These are phyloP conservation scores for Xerocomus brunneocitrinus DNA, from an alignment of 768 basidiomycete genomes.

Conservation along the genomic window DNA sequence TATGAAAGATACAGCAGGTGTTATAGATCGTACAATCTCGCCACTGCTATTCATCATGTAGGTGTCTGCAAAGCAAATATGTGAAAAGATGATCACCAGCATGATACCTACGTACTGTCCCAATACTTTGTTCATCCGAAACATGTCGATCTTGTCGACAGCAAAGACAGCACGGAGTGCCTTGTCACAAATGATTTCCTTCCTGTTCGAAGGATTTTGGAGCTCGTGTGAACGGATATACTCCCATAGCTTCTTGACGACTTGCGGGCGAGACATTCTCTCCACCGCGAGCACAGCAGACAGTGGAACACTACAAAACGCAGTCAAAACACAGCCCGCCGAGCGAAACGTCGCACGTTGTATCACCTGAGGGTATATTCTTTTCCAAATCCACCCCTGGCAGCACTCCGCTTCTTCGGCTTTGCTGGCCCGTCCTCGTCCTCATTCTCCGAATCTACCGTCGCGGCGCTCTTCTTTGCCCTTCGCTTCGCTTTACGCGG, in stretches of 20 bases:
- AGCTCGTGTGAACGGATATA: constrained; percentile 79
- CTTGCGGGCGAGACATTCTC: constrained; percentile 78
- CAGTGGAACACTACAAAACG: constrained; percentile 58
- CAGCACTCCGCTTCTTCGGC: constrained; percentile 48
- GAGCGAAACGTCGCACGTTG: neutral
- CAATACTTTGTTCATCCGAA: constrained; percentile 90
- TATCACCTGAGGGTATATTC: constrained; percentile 67
- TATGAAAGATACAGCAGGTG: constrained; percentile 2
- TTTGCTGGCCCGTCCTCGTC: constrained; percentile 37
- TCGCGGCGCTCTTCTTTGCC: constrained; percentile 52
- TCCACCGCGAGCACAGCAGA: constrained; percentile 63
- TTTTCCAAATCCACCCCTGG: constrained; percentile 75
- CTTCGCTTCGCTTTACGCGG: constrained; percentile 41
- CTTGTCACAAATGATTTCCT: constrained; percentile 82
- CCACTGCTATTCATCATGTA: constrained; percentile 25
- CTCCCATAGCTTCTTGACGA: constrained; percentile 87
- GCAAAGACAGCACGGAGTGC: constrained; percentile 70
- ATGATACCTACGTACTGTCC: constrained; percentile 50
- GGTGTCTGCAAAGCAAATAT: constrained; percentile 22
- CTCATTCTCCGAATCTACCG: constrained; percentile 47
- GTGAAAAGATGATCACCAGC: neutral
- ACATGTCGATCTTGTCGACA: constrained; percentile 85
- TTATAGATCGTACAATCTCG: neutral
- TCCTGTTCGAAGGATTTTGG: constrained; percentile 81
- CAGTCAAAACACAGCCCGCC: constrained; percentile 5